These are phyloP conservation scores for Hypoxylon rickii DNA, from an alignment of 495 filamentous ascomycete genomes.

Conservation along the genomic window DNA sequence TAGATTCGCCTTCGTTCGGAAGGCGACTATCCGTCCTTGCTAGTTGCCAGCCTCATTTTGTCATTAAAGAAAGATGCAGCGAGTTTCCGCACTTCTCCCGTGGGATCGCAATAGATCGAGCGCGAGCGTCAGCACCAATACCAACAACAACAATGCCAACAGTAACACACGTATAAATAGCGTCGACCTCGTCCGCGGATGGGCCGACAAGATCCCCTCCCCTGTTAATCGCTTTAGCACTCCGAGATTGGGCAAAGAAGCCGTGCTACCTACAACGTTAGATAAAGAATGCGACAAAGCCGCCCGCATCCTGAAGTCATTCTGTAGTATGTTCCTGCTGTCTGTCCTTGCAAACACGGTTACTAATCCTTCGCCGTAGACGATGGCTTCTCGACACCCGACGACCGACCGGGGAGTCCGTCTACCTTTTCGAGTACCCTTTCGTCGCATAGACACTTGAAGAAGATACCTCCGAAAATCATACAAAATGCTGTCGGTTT, in stretches of 20 bases:
- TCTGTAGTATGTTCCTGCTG: slow-evolving; percentile 62
- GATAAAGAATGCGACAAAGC: slow-evolving; percentile 88
- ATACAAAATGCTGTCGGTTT: slow-evolving; percentile 84
- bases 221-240: slow-evolving; percentile 42
- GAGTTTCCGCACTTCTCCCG: slow-evolving; percentile 56
- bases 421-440: slow-evolving; percentile 37
- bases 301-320: slow-evolving; percentile 79
- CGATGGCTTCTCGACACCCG: slow-evolving; percentile 52
- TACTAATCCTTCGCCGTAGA: slow-evolving; percentile 35
- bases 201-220: slow-evolving; percentile 50
- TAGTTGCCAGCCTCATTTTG: slow-evolving; percentile 33
- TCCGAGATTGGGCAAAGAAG: slow-evolving; percentile 55
- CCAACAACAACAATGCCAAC: slow-evolving; percentile 12
- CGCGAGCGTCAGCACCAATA: slow-evolving; percentile 21
- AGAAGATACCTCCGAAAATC: slow-evolving; percentile 83
- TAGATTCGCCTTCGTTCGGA: slow-evolving; percentile 12
- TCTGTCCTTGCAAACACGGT: neutral
- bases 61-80: slow-evolving; percentile 62
- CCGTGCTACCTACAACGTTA: slow-evolving; percentile 79
- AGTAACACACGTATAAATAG: slow-evolving; percentile 30
- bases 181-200: slow-evolving; percentile 51
- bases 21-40: slow-evolving; percentile 28
- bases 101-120: slow-evolving; percentile 51
- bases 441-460: slow-evolving; percentile 57
- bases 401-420: slow-evolving; percentile 41